These are phyloP conservation scores for Xenosphaeropsis pyriputrescens DNA, from an alignment of 2,329 filamentous ascomycete genomes.

Conservation along the genomic window DNA sequence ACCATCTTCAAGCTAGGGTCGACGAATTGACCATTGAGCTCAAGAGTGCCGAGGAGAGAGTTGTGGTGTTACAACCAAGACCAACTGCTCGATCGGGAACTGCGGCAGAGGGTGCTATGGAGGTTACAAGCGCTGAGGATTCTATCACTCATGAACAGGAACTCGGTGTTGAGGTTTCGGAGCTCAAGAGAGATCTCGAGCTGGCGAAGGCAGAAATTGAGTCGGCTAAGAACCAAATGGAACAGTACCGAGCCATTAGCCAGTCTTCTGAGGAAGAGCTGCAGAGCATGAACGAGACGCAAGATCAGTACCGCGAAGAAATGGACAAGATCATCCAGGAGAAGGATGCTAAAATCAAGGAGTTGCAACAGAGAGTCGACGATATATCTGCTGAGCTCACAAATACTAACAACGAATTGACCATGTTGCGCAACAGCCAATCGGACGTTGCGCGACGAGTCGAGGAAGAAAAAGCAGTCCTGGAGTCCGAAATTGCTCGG, in stretches of 20 bases:
- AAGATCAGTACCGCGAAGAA: conserved; percentile 80
- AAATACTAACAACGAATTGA: conserved; percentile 70
- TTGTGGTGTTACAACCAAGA: conserved; percentile 67
- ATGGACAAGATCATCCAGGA: conserved; percentile 61
- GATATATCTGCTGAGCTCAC: conserved; percentile 73
- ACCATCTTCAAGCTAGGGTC: conserved; percentile 78
- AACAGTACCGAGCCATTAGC: conserved; percentile 80
- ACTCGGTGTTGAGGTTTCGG: conserved; percentile 66
- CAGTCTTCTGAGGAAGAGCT: conserved; percentile 80
- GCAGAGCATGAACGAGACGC: conserved; percentile 60
- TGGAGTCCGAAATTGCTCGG: conserved; percentile 66
- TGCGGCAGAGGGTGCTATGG: conserved; percentile 23
- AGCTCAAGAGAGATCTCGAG: conserved; percentile 78
- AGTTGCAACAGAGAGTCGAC: conserved; percentile 70
- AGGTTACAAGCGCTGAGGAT: conserved; percentile 32
- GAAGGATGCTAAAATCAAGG: conserved; percentile 66
- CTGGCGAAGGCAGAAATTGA: conserved; percentile 68
- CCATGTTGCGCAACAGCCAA: conserved; percentile 64
- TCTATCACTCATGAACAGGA: conserved; percentile 61
- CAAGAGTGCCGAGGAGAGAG: conserved; percentile 76
- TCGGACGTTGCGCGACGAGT: conserved; percentile 55
- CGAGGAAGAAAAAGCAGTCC: conserved; percentile 67
- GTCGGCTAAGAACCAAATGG: conserved; percentile 63
- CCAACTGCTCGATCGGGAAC: conserved; percentile 46
- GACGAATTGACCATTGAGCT: conserved; percentile 83